Conservation (phyloP, 805 yeast genomes). For the Pichia scutulata region DNA sequence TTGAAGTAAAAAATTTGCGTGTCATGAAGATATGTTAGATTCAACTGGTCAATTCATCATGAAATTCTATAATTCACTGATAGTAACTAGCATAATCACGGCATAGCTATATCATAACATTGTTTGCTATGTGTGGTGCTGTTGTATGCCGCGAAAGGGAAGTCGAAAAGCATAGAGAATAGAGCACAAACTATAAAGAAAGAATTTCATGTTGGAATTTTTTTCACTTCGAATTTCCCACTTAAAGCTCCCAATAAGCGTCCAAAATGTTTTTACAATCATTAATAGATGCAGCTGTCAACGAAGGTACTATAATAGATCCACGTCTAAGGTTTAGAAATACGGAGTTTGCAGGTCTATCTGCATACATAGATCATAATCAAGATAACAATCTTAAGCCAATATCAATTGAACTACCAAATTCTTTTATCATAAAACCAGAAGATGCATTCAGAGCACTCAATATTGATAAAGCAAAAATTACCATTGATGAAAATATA, state of each 20-base stretch:
- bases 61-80: no score
- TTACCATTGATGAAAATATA: constrained; percentile 1
- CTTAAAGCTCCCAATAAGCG: neutral
- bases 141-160: no score
- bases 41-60: no score
- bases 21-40: no score
- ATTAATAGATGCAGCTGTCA: constrained; percentile 27
- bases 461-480: neutral
- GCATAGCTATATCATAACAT: no score
- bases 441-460: constrained; percentile 16
- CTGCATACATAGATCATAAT: constrained; percentile 15
- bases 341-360: constrained; percentile 29
- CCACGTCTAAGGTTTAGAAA: constrained; percentile 27
- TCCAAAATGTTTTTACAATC: neutral
- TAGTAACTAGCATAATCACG: no score
- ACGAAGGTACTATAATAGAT: constrained; percentile 34
- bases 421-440: constrained; percentile 19
- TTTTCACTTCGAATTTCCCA: neutral
- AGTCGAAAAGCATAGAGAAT: no score
- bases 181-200: neutral
- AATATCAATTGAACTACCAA: constrained; percentile 15
- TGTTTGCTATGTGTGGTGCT: no score
- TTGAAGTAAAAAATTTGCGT: no score
- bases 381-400: neutral
- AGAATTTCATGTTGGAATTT: neutral